Base-by-base conservation (phyloP, 352 stramenopile genomes). In the Phytophthora constricta region DNA sequence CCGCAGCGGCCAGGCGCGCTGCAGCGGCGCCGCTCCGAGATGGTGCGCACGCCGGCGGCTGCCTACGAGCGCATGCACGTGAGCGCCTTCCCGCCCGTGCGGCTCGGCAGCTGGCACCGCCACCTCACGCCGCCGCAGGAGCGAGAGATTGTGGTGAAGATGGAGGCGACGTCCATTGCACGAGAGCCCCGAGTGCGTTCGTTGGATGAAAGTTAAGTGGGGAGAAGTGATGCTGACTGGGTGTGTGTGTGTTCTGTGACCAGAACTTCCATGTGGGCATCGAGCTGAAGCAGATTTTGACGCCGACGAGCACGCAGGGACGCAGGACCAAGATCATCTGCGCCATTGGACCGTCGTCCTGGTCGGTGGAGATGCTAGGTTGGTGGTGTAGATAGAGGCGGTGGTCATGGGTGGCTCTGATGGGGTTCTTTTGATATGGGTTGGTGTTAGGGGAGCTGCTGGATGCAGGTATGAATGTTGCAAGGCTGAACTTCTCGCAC, bases 401-500 rank as follows among this genome's bases (percentile, higher is more conserved):
- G 1, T 8, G 5, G 25, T 41, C 11, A 22, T 49, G 17, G 1
- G 3, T 62, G 19, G 13, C 39, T 11, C 25, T 70, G 23, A 46
- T 65, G 33, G 2, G n/a, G 17, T 39, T 26, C 5, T 62, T 19
- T 65, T 16, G 31, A 37, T 11, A 37, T 13, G 7, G 31, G 31
- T 37, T 41, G 26, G 2, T 49, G 19, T 17, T 55, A 92, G 82
- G 84, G 2, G 70, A 93, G 59, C 65, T 95, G 3, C 62, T 93
- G 41, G 86, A 93, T 52, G 85, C 83, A 26, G 97, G 98, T 11
- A 99, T 99, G 96, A 97, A 97, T 52, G 92, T 99, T 5, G 98
- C 98, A 67, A 89, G 98, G 14, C 85, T 99, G 27, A 99, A 99
- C 65, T 99, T 99, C 77, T 99, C 97, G 14, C 98, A 99, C 74